Evolutionary conservation across 257 asterid genomes (phyloP).

Genomic region (Penstemon barbatus): DNA sequence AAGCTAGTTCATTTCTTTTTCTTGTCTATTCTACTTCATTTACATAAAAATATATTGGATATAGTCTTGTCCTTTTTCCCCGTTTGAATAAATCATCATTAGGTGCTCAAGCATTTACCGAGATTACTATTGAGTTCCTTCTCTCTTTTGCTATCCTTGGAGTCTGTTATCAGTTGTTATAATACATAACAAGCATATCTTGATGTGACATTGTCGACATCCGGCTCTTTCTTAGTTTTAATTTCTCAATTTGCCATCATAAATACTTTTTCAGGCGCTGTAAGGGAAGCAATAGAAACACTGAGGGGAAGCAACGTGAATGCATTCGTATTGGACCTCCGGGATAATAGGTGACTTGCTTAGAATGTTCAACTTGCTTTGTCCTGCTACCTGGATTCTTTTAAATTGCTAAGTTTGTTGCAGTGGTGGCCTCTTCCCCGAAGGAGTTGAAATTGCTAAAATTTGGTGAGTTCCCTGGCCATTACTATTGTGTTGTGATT

Average conservation of each 20-base stretch:
- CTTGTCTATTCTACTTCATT: conserved; percentile 12
- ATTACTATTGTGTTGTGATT: conserved; percentile 8
- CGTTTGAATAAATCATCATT: background rate
- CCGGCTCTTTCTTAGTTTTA: background rate
- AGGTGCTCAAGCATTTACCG: too few relatives aligned
- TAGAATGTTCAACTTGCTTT: conserved; percentile 18
- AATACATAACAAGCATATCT: background rate
- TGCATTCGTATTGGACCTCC: conserved; percentile 87
- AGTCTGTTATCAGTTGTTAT: background rate
- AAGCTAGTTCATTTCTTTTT: background rate
- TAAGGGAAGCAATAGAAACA: conserved; percentile 82
- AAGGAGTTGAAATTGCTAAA: conserved; percentile 98
- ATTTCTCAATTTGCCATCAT: conserved; percentile 15
- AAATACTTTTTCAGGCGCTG: conserved; percentile 61
- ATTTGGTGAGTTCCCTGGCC: conserved; percentile 70
- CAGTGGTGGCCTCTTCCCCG: conserved; percentile 99
- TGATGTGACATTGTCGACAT: conserved; percentile 8
- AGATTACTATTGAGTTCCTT: background rate
- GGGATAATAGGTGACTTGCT: conserved; percentile 83
- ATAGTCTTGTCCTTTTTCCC: background rate
- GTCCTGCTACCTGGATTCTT: conserved; percentile 15
- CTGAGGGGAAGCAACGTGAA: conserved; percentile 75
- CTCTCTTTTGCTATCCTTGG: conserved; percentile 19
- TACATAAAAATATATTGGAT: background rate
- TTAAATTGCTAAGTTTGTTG: conserved; percentile 40